Percentiles rank a stretch among this genome's conserved stretches.
phyloP scores from a whole-genome alignment of 208 protist species.

The Leishmania aethiopica region DNA sequence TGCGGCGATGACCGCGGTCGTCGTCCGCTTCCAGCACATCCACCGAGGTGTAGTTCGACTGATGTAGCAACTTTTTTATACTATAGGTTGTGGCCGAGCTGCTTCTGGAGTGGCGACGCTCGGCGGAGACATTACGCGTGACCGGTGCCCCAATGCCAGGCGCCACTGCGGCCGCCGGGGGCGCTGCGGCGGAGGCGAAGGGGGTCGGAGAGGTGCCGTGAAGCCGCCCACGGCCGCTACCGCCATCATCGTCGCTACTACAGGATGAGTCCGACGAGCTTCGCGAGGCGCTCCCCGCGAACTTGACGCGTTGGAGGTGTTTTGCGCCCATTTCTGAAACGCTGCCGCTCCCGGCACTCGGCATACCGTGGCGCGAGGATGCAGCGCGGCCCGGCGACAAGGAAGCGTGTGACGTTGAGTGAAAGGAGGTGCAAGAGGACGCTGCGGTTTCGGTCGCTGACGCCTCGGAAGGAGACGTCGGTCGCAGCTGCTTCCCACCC shows the following conservation, averaged over 20 bases:
- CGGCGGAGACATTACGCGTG: not conserved
- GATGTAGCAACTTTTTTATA: not conserved
- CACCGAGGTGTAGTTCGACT: constrained; percentile 8
- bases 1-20: not conserved
- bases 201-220: not conserved
- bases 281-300: not conserved
- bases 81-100: not conserved
- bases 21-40: not conserved
- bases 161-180: not conserved
- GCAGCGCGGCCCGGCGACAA: not conserved
- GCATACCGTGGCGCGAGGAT: not conserved
- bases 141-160: not conserved
- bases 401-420: not conserved
- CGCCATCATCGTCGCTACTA: not conserved
- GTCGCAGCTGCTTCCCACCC: not conserved
- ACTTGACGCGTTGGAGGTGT: not conserved
- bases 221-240: not conserved
- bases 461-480: not conserved
- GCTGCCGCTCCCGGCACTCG: not conserved
- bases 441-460: not conserved
- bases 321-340: not conserved
- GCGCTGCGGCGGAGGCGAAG: not conserved
- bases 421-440: not conserved
- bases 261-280: not conserved
- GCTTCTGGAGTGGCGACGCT: not conserved